phyloP scores from a whole-genome alignment of 2,329 filamentous ascomycete genomes.

The Clonostachys chloroleuca region DNA sequence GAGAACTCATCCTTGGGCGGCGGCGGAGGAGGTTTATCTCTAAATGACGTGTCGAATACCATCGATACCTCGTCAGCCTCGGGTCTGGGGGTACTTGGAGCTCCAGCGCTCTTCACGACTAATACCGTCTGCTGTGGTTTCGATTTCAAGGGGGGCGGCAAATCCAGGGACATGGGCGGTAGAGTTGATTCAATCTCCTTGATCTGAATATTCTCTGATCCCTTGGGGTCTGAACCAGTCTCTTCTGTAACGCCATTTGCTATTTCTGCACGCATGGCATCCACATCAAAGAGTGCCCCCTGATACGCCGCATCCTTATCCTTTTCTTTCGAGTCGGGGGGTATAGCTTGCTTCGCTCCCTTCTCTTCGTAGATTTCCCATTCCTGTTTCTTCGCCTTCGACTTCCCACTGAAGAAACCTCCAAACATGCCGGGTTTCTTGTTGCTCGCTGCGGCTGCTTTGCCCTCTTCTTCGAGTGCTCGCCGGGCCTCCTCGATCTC shows the following conservation, averaged over 20 bases:
- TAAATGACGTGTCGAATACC: slow-evolving; percentile 66
- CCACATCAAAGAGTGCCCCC: slow-evolving; percentile 86
- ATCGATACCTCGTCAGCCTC: slow-evolving; percentile 52
- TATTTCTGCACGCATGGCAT: slow-evolving; percentile 85
- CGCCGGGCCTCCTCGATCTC: slow-evolving; percentile 94
- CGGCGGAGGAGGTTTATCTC: slow-evolving; percentile 17
- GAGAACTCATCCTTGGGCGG: slow-evolving; percentile 13
- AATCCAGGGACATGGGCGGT: slow-evolving; percentile 80
- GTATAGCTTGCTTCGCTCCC: slow-evolving; percentile 20
- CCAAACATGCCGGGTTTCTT: slow-evolving; percentile 24
- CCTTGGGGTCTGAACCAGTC: slow-evolving; percentile 41
- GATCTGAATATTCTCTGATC: slow-evolving; percentile 52
- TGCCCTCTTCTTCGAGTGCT: slow-evolving; percentile 75
- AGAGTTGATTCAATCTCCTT: slow-evolving; percentile 84
- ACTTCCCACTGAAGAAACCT: slow-evolving; percentile 74
- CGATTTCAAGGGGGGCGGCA: slow-evolving; percentile 29
- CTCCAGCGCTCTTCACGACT: neutral
- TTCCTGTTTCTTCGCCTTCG: slow-evolving; percentile 74
- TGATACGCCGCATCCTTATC: slow-evolving; percentile 29
- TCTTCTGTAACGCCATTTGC: slow-evolving; percentile 72
- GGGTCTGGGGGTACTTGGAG: slow-evolving; percentile 6
- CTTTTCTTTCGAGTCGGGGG: slow-evolving; percentile 7
- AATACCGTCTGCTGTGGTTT: too few relatives aligned
- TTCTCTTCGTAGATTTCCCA: slow-evolving; percentile 92
- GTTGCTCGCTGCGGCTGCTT: slow-evolving; percentile 44